phyloP scores from a whole-genome alignment of 495 filamentous ascomycete species.

The Neurospora tetraspora region DNA sequence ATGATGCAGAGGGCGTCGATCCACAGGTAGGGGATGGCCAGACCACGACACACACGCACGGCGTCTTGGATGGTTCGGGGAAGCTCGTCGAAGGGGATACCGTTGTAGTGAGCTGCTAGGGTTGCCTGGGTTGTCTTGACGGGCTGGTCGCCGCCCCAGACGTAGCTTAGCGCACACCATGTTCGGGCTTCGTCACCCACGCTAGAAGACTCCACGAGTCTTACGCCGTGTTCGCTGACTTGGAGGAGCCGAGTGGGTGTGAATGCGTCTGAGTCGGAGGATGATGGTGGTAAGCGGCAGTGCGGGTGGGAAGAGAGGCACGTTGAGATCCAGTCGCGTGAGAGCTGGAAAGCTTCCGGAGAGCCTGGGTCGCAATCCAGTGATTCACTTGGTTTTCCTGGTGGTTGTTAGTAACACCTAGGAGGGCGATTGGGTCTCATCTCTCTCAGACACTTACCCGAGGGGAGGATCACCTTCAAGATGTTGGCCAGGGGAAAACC shows the following conservation, averaged over 20 bases:
- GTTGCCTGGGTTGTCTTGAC: background rate
- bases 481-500: background rate
- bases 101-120: background rate
- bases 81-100: background rate
- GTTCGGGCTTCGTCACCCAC: background rate
- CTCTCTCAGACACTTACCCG: background rate
- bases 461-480: background rate
- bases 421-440: background rate
- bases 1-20: conserved; percentile 5
- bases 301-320: background rate
- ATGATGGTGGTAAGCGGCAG: background rate
- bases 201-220: background rate
- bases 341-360: background rate
- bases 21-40: background rate
- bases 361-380: background rate
- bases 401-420: background rate
- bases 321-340: background rate
- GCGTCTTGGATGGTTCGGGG: background rate
- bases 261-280: background rate
- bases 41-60: background rate
- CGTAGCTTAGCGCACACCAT: conserved; percentile 3
- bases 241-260: background rate
- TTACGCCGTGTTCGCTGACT: background rate
- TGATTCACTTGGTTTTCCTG: background rate
- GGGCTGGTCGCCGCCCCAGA: conserved; percentile 4